Conservation (phyloP, 306 rosid genomes). For the Casuarina equisetifolia region DNA sequence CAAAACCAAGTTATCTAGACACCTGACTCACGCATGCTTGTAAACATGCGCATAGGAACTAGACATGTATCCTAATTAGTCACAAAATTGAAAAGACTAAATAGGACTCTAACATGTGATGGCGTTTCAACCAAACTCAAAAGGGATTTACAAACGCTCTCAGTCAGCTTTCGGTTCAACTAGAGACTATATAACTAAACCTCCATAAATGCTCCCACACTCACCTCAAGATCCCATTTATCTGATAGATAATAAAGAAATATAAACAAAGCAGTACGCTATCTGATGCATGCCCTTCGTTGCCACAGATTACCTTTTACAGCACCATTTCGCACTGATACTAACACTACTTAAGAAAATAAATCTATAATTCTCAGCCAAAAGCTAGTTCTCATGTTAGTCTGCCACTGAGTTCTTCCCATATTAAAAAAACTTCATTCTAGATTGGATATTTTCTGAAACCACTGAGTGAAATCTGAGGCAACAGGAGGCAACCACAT, state of each 20-base stretch:
- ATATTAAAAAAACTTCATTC: neutral
- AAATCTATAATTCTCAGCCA: neutral
- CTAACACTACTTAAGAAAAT: neutral
- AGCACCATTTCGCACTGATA: neutral
- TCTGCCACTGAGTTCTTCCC: neutral
- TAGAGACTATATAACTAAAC: neutral
- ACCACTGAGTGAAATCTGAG: conserved; percentile 17
- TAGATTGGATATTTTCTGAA: conserved; percentile 1
- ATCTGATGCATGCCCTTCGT: neutral
- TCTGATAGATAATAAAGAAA: neutral
- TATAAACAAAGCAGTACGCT: neutral
- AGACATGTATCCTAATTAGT: neutral
- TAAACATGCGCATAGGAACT: neutral
- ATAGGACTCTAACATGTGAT: neutral
- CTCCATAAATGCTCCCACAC: neutral
- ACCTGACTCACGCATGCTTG: neutral
- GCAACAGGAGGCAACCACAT: too few relatives aligned
- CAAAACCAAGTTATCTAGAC: conserved; percentile 2
- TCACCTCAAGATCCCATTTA: neutral
- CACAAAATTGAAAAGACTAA: neutral
- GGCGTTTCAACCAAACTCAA: neutral
- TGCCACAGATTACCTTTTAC: neutral
- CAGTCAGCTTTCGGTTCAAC: neutral
- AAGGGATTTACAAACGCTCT: neutral
- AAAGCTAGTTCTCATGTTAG: neutral